Evolutionary conservation across 192 early-diverging fungal genomes (phyloP), one percentile per base, ranked within the genome.

Genomic region (Umbelopsis sp.): DNA sequence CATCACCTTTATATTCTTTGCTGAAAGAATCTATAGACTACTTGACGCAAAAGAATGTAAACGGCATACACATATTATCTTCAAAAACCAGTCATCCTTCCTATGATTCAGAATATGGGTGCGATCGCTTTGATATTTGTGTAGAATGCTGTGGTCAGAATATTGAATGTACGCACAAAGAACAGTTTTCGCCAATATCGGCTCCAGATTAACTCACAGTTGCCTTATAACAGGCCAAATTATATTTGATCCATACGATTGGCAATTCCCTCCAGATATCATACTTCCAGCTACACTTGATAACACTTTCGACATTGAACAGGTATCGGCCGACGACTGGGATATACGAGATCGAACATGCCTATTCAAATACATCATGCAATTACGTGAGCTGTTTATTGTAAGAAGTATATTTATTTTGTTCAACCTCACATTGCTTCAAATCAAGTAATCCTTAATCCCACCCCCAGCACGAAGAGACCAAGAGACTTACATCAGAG

Each of bases 261-360:
- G 55, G 55, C 55, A 61, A 13, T 61, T 61, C 7, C 33, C 55
- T 61, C 55, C 55, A 4, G 55, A 61, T 16, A 13, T 61, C 25
- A 61, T 61, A 12, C 30, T 61, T 13, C 55, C 55, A 16, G 12
- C 55, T 7, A 16, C 55, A 15, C 30, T 61, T 25, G 55, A 61
- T 18, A 61, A 30, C 10, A 25, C 55, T 4, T 61, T 61, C 33
- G 25, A 25, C 18, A 25, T 61, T 16, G 25, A 61, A 8, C 55
- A 61, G 16, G 55, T 61, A 12, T 12, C 55, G n/a, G 27, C 55
- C 18, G 55, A 61, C 30, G 55, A 61, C 30, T 61, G 55, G 55
- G 55, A 61, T 61, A 61, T 61, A 6, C 27, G 55, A 35, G 55
- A 61, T 11, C 55, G 55, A 61, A 61, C 55, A 30, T 61, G 55